phyloP scores from a whole-genome alignment of 2,329 filamentous ascomycete genomes.

The Apiospora pterosperma region DNA sequence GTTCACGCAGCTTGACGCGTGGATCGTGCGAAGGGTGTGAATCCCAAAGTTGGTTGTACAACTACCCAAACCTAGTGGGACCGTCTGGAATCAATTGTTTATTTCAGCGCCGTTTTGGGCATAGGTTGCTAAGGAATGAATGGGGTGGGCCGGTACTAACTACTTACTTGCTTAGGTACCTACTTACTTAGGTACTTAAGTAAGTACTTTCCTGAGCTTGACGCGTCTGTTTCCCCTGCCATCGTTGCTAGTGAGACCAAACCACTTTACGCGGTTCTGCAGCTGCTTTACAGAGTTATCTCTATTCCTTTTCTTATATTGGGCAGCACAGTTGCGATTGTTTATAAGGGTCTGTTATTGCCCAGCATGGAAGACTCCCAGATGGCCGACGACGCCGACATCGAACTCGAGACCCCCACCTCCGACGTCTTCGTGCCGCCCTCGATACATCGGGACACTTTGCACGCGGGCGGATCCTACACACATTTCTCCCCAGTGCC shows the following conservation, averaged over 20 bases:
- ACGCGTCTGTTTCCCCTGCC: background rate
- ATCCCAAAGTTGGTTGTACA: background rate
- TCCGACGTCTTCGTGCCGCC: conserved; percentile 59
- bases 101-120: background rate
- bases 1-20: background rate
- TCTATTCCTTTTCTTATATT: background rate
- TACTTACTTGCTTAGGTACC: too few species aligned
- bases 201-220: background rate
- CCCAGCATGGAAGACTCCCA: conserved; percentile 37
- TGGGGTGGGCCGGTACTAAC: too few species aligned
- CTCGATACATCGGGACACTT: conserved; percentile 55
- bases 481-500: conserved; percentile 70
- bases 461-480: conserved; percentile 66
- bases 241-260: background rate
- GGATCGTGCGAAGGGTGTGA: background rate
- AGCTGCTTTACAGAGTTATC: background rate
- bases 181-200: background rate
- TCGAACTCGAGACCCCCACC: conserved; percentile 30
- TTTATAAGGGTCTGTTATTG: too few species aligned
- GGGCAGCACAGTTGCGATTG: background rate
- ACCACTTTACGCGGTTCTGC: background rate
- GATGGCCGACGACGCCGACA: conserved; percentile 29
- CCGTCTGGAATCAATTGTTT: background rate
- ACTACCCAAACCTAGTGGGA: background rate
- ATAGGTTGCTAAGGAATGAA: background rate